Evolutionary conservation across 2,329 filamentous ascomycete species (phyloP), one percentile per base, ranked within the genome.

Genomic region (Ophiostoma fasciatum): DNA sequence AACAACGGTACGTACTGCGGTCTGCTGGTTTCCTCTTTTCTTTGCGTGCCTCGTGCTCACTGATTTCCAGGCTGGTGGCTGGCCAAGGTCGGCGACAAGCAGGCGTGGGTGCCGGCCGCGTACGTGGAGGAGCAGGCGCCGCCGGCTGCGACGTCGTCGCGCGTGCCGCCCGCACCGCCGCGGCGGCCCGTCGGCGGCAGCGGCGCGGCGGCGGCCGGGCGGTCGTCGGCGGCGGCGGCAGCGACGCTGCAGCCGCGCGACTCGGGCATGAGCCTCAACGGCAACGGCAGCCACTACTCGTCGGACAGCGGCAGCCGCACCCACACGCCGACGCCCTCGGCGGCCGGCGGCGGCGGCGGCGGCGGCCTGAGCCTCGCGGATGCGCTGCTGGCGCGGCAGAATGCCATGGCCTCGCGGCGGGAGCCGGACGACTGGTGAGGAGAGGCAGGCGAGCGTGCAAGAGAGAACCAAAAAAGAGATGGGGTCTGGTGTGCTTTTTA

Each of bases 71-170:
- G 90, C 36, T 98, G 90, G 90, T 96, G 88, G 88, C 67, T 96
- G 31, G 90, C 79, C 44, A 88, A 84, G 63, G 82, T 78, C 43
- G 59, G 46, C 6, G 47, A 48, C 5, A 72, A 73, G n/a, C 83
- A 90, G 57, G 90, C 85, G 35, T 98, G 90, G 90, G 75, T 90
- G 4, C 90, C 90, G 0, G 82, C 87, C 15, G 84, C 88, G 15
- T 98, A 98, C 51, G 78, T 98, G 8, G 81, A 96, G 58, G 87
- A 94, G 58, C 71, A 81, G 52, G 62, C 66, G 8, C 65, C 74
- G 14, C 66, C 73, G 2, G 60, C 73, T 5, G 68, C 73, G 4
- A 69, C 71, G 11, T 63, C 68, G 7, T 68, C 76, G 9, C 71
- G 74, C 18, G 68, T 76, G 7, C 77, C 82, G 12, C 77, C 78